Evolutionary conservation across 805 yeast genomes (phyloP).

Genomic region (Middelhovenomyces tepae): DNA sequence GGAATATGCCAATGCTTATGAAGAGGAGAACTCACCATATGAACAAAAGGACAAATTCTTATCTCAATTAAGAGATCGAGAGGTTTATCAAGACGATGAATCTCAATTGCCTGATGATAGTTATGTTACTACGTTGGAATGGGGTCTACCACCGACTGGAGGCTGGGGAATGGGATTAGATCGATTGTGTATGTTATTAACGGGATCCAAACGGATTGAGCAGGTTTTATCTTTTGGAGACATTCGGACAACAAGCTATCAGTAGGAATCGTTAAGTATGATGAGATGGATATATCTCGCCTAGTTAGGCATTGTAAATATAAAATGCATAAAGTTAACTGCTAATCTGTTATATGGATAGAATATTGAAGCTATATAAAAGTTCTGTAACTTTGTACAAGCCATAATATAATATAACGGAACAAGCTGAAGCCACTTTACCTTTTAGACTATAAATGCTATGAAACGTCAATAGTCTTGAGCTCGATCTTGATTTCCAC

Average conservation of each 20-base stretch:
- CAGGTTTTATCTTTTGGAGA: slow-evolving; percentile 21
- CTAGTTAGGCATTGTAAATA: no score
- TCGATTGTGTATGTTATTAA: slow-evolving; percentile 70
- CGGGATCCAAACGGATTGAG: slow-evolving; percentile 51
- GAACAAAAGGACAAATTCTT: slow-evolving; percentile 37
- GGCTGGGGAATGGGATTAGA: slow-evolving; percentile 98
- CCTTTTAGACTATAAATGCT: no score
- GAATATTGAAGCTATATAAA: no score
- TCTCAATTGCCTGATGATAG: slow-evolving; percentile 60
- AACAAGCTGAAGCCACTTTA: no score
- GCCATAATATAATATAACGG: no score
- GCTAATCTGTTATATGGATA: no score
- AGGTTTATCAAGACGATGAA: slow-evolving; percentile 48
- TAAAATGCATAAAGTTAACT: no score
- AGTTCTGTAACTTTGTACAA: no score
- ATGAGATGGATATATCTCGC: no score
- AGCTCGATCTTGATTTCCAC: no score
- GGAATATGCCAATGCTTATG: slow-evolving; percentile 89
- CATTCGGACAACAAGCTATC: slow-evolving; percentile 16
- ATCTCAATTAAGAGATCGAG: slow-evolving; percentile 33
- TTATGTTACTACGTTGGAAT: slow-evolving; percentile 72
- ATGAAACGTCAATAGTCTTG: no score
- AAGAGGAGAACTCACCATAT: slow-evolving; percentile 87
- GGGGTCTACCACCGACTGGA: slow-evolving; percentile 96
- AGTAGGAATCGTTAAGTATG: no score